Evolutionary conservation across 192 early-diverging fungal genomes (phyloP).

Genomic region (Podila minutissima): DNA sequence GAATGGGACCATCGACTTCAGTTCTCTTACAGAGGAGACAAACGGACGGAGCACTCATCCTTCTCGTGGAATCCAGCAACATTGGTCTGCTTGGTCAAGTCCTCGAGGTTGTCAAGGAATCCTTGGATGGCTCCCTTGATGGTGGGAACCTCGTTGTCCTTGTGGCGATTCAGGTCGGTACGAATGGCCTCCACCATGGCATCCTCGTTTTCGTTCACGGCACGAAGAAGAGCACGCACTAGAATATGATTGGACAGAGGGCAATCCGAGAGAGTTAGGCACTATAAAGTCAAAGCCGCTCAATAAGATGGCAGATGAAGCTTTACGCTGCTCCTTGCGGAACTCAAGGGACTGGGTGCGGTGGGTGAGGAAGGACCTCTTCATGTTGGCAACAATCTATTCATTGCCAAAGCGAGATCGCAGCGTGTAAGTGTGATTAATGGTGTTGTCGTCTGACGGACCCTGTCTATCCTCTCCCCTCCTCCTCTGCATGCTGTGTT

Average conservation of each 20-base stretch:
- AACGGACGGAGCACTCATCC: slow-evolving; percentile 33
- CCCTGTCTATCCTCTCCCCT: too few species aligned
- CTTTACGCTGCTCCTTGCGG: slow-evolving; percentile 66
- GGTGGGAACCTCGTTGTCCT: slow-evolving; percentile 20
- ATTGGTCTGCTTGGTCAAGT: slow-evolving; percentile 9
- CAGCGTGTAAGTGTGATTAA: neutral
- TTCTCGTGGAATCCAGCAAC: neutral
- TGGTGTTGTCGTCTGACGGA: too few species aligned
- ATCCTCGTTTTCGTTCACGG: slow-evolving; percentile 60
- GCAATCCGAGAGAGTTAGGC: neutral
- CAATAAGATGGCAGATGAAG: too few species aligned
- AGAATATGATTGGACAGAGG: neutral
- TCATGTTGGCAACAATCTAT: slow-evolving; percentile 36
- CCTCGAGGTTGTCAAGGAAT: slow-evolving; percentile 29
- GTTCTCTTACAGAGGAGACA: slow-evolving; percentile 30
- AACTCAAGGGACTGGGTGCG: slow-evolving; percentile 55
- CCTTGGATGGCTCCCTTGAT: slow-evolving; percentile 1
- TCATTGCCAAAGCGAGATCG: neutral
- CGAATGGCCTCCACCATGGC: slow-evolving; percentile 57
- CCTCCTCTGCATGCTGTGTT: neutral
- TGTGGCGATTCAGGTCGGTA: slow-evolving; percentile 66
- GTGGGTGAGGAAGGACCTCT: slow-evolving; percentile 22
- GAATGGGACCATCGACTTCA: neutral
- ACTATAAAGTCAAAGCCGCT: too few species aligned
- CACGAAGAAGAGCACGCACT: slow-evolving; percentile 29